phyloP scores from a whole-genome alignment of 441 rosid species.

The Dalechampia spathulata region DNA sequence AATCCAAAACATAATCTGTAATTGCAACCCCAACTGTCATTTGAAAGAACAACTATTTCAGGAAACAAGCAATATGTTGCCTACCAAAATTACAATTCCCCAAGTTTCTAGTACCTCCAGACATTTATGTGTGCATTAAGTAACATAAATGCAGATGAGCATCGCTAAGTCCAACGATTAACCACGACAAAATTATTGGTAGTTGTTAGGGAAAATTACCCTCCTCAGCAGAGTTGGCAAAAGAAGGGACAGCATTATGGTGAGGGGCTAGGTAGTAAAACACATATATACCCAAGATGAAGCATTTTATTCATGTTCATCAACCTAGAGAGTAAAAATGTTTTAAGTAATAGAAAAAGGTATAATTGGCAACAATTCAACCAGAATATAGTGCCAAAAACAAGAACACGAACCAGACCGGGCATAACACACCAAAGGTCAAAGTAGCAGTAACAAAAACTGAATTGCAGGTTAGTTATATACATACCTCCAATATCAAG shows the following conservation, averaged over 20 bases:
- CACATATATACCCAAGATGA: neutral
- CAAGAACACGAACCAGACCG: neutral
- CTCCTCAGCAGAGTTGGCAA: no score
- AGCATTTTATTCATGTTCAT: neutral
- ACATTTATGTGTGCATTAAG: no score
- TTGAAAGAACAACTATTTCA: neutral
- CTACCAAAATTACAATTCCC: neutral
- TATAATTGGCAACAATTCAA: neutral
- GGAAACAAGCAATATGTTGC: neutral
- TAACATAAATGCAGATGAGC: no score
- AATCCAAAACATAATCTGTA: no score
- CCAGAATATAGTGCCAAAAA: neutral
- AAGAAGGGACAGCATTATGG: no score
- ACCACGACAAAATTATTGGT: no score
- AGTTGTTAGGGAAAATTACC: no score
- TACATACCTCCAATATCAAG: constrained; percentile 90
- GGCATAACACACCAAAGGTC: neutral
- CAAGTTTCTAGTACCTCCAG: no score
- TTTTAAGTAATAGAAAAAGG: neutral
- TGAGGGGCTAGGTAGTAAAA: no score
- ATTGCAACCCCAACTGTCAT: no score
- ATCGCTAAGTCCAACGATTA: no score
- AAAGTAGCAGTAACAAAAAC: neutral
- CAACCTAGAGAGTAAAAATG: neutral
- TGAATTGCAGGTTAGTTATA: neutral